Base-by-base conservation (phyloP, 1,284 basidiomycete genomes). In the Omphalotus olearius region DNA sequence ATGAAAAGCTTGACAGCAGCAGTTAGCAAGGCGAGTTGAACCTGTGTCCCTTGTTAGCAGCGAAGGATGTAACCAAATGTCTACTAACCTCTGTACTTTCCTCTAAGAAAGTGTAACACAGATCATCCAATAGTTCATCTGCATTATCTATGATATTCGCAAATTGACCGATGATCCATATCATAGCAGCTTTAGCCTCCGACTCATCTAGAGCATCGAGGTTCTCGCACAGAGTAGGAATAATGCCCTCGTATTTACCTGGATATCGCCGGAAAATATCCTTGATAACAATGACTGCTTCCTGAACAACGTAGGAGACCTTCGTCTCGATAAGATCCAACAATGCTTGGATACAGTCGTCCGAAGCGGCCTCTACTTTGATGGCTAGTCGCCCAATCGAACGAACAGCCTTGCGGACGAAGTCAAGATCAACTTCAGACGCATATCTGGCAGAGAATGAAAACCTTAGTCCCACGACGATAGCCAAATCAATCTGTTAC, bases 141-240 rank as follows among this genome's bases (percentile, higher is more conserved):
- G 88, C 91, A 62, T 98, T 98, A 53, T 98, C 93, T 56, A 99
- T 99, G 60, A 88, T 82, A 65, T 99, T 86, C 4, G 96, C 93
- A 64, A 95, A 99, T 70, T 99, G 93, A 1, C 97, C 97, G 47
- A 99, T 78, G 62, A 99, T 95, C 97, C 97, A 99, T 51, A 99
- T 85, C 82, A 99, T 93, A 1, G 95, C 89, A 0, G 95, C 90
- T 62, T 98, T 98, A 2, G 95, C 88, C 68, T 99, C 96, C 0
- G 96, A 90, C 67, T 98, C 96, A 61, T 99, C 96, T 42, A 99
- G 72, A 16, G 80, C 78, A 62, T 98, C 96, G 33, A 99, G 77
- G 66, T 98, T 88, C 64, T 93, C 86, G 68, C 95, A 99, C 14
- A 99, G 75, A 16, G 80, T 91, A 0, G 92, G 91, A 47, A 99